Base-by-base conservation (phyloP, 345 rosid genomes). In the Boechera stricta region DNA sequence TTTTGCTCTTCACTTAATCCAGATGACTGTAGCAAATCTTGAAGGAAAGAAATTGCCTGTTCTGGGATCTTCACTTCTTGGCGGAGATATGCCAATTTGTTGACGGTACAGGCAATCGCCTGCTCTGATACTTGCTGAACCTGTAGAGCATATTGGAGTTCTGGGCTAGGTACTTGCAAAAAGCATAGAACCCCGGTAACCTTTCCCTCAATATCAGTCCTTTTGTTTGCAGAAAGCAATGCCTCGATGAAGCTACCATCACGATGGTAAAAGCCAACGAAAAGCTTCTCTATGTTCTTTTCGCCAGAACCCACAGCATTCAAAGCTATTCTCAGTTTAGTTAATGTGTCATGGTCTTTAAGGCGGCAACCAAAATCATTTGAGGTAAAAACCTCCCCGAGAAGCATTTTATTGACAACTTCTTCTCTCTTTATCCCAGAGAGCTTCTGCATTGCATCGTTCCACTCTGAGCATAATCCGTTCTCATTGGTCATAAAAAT, bases 401-500 rank as follows among this genome's bases (percentile, higher is more conserved):
- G 81, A 74, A 92, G 90, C 84, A 87, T 80, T 73, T 79, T 85
- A 26, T 82, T 82, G 58, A 73, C 60, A 45, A 81, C 90, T 49
- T 87, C 92, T 73, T 90, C 98, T 79, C 91, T 85, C 82, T 85
- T 89, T 80, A 89, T 71, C 69, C 97, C 93, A 49, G 98, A 85
- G 48, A 92, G 77, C 76, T 79, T 89, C 80, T 90, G 86, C 96
- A 92, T 92, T 16, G 94, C 94, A 35, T 84, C 75, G 63, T 89
- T 92, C 97, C 96, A 92, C 77, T 92, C 97, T 72, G 70, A 69
- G 93, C 97, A 90, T 64, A 70, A 76, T 11, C 98, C 98, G 52
- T 78, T 65, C 83, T 86, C 90, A 69, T 84, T 85, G 5, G 81
- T 79, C 89, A 90, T 84, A 79, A 92, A 92, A 68, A 92, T 86